These are phyloP conservation scores for Kodamaea kakaduensis DNA, from an alignment of 805 yeast genomes.

Conservation along the genomic window DNA sequence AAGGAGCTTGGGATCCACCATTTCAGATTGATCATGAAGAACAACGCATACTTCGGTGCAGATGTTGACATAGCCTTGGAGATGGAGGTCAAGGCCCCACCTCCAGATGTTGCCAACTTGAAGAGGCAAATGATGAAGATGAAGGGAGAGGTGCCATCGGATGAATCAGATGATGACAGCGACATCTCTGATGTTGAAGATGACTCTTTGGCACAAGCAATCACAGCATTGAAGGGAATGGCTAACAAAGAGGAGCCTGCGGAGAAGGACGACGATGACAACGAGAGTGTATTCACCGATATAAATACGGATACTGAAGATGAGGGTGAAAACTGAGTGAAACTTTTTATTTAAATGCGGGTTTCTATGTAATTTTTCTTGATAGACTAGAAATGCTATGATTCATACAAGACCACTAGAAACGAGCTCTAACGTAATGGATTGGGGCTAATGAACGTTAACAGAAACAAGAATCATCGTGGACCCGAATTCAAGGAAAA, in stretches of 20 bases:
- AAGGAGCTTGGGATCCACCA: conserved; percentile 57
- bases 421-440: no score
- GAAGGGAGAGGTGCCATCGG: conserved; percentile 23
- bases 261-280: conserved; percentile 42
- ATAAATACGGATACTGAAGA: conserved; percentile 46
- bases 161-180: conserved; percentile 44
- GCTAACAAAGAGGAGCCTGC: conserved; percentile 12
- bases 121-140: conserved; percentile 13
- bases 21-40: conserved; percentile 67
- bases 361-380: no score
- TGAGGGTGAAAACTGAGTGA: conserved; percentile 28
- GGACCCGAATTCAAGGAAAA: no score
- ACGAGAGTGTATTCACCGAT: conserved; percentile 41
- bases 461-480: no score
- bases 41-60: conserved; percentile 75
- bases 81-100: conserved; percentile 65
- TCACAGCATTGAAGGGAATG: conserved; percentile 66
- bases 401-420: no score
- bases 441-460: no score
- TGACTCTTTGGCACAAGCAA: conserved; percentile 70
- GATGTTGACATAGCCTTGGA: conserved; percentile 70
- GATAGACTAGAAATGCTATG: no score
- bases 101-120: conserved; percentile 21
- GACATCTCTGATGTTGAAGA: conserved; percentile 69
- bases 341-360: conserved; percentile 2